Percentiles rank a stretch among this genome's conserved stretches.
Conservation (phyloP, 73 alveolate species). For the Paramecium tetraurelia region DNA sequence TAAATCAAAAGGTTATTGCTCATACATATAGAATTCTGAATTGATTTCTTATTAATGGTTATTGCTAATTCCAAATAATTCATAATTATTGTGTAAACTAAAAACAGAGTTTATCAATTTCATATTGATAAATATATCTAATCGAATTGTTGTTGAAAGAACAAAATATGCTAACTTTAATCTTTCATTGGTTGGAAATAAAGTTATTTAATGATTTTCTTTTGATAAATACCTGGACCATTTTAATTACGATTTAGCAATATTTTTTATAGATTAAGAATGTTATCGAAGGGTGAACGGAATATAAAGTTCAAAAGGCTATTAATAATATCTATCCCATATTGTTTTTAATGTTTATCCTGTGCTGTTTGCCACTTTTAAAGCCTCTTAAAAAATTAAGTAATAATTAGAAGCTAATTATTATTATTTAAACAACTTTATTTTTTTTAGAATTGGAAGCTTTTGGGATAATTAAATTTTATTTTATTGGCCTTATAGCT, state of each 20-base stretch:
- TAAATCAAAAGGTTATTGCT: neutral
- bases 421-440: neutral
- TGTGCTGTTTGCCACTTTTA: neutral
- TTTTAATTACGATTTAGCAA: neutral
- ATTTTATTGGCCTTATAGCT: neutral
- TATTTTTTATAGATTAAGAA: neutral
- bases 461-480: neutral
- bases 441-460: neutral
- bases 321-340: neutral
- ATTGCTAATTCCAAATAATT: neutral
- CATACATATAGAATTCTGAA: neutral
- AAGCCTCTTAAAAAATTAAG: neutral
- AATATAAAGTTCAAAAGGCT: neutral
- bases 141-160: neutral
- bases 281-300: neutral
- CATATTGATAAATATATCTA: neutral
- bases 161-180: neutral
- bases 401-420: neutral
- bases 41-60: neutral
- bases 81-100: slow-evolving; percentile 20
- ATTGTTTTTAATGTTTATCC: neutral
- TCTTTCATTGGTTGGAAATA: neutral
- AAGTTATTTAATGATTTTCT: neutral
- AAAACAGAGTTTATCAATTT: neutral
- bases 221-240: neutral